Base-by-base conservation (phyloP, 345 rosid genomes). In the Litchi chinensis region DNA sequence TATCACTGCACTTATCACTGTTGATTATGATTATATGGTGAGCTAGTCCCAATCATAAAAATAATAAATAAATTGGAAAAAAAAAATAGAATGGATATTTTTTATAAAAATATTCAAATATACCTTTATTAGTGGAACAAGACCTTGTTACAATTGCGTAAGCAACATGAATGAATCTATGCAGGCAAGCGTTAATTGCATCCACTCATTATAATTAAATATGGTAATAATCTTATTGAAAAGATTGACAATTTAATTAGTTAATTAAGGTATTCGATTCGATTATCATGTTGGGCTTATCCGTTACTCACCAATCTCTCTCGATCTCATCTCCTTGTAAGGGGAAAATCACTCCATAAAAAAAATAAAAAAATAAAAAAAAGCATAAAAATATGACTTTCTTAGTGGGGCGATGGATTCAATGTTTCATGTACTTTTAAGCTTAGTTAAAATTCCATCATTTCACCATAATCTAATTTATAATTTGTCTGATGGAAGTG, bases 61-160 rank as follows among this genome's bases (percentile, higher is more conserved):
- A 32, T 28, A 32, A 32, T 32, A 32, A 32, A 2, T 32, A 32
- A 32, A 32, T 32, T 32, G 37, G 32, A 28, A 74, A 37, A 66
- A 8, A 41, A 41, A 77, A 46, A 22, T 50, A 16, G 37, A 71
- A 54, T 4, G 5, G 39, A 15, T 57, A 72, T 67, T 44, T 41
- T 68, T 71, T 39, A 65, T 81, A 57, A 79, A 60, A 71, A 75
- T 68, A 78, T 65, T 65, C 73, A 60, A 37, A 60, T 65, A 10
- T 71, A 60, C 83, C 81, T 82, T 81, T 81, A 76, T 65, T 79
- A 87, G 90, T 86, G 93, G 91, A 81, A 70, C 48, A 71, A 76
- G 85, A 77, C 79, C 88, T 79, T 75, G 75, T 50, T 81, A 65
- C 74, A 83, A 82, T 86, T 78, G 82, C 74, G 81, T 83, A 77